Percentiles rank a stretch among this genome's conserved stretches.
phyloP scores from a whole-genome alignment of 768 basidiomycete species.

The Mycena chlorophos region DNA sequence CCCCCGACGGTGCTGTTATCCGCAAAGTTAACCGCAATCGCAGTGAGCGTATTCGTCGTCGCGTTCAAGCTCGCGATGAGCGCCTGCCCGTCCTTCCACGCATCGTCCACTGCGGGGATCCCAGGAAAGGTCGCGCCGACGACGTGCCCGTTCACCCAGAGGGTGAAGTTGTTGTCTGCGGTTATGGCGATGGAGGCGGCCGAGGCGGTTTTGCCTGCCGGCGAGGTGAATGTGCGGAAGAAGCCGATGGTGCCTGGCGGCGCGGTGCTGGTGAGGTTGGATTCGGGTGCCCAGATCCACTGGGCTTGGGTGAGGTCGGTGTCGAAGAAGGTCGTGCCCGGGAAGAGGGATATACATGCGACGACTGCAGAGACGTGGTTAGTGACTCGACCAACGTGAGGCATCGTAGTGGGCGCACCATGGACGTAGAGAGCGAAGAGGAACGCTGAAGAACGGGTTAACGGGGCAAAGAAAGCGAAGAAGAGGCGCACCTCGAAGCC shows the following conservation, averaged over 20 bases:
- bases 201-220: conserved; percentile 9
- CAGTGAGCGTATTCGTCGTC: conserved; percentile 13
- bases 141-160: conserved; percentile 18
- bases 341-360: too few species aligned
- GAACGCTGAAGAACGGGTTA: too few species aligned
- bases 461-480: too few species aligned
- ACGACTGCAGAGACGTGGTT: too few species aligned
- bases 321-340: conserved; percentile 1
- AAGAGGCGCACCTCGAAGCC: too few species aligned
- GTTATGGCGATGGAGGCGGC: conserved; percentile 10
- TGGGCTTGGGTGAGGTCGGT: conserved; percentile 7
- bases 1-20: background rate
- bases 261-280: conserved; percentile 5
- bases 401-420: too few species aligned
- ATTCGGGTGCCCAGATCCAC: conserved; percentile 21
- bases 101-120: background rate
- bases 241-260: conserved; percentile 12
- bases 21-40: background rate
- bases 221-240: conserved; percentile 8
- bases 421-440: too few species aligned
- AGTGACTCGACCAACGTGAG: too few species aligned
- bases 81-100: conserved; percentile 3
- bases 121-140: conserved; percentile 6
- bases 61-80: conserved; percentile 11
- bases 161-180: conserved; percentile 17